Base-by-base conservation (phyloP, 306 rosid species). In the Acacia acuminata region DNA sequence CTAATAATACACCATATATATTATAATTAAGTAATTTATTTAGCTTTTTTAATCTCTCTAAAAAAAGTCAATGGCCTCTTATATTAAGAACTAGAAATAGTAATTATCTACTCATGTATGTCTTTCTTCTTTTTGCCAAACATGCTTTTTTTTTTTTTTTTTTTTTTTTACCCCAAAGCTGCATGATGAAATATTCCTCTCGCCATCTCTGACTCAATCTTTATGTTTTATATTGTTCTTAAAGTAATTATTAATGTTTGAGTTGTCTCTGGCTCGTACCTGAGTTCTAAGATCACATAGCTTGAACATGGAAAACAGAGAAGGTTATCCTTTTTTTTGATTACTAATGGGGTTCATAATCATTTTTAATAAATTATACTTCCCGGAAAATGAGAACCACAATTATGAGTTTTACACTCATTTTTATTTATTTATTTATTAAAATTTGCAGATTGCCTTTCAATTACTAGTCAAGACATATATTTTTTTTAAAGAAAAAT, bases 381-480 rank as follows among this genome's bases (percentile, higher is more conserved):
- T 84, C 88, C 88, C 82, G 78, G 82, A 67, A 86, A 87, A 75
- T 76, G 43, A 89, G 82, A 83, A 81, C 74, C 78, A 13, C 50
- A 81, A 86, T 88, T 61, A 86, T 88, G 78, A 77, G 73, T 85
- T 38, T 70, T 79, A 45, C 74, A 77, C 69, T 27, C 27, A 27
- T 27, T 27, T 27, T 27, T 27, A 27, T 27, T 27, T 27, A 27
- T 27, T 27, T 27, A 27, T 27, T 27, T 27, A 27, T 27, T 27
- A 27, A 27, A 44, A 1, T 80, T 82, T 69, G 77, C 90, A 96
- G 98, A 94, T 96, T 88, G 90, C 97, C 48, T 96, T 96, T 84
- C 92, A 96, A 86, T 93, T 93, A 80, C 92, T 96, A 72, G 96
- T 90, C 47, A 96, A 93, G 87, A 92, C 91, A 82, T 85, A n/a